These are phyloP conservation scores for Cladosporium colombiae DNA, from an alignment of 2,329 filamentous ascomycete species.

Conservation along the genomic window DNA sequence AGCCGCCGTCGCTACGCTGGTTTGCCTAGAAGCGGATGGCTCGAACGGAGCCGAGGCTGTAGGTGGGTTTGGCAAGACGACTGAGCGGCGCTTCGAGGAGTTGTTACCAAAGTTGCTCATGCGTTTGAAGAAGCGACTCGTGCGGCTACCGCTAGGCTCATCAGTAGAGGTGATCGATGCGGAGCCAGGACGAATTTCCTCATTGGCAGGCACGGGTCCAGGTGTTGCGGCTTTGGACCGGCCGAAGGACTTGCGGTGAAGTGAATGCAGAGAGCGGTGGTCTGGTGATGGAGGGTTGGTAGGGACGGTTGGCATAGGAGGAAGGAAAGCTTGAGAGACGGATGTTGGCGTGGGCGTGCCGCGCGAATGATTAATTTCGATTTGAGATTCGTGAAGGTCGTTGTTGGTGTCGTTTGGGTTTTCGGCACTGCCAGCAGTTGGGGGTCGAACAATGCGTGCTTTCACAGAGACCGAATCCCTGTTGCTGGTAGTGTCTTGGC, in stretches of 20 bases:
- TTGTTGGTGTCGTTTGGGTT: constrained; percentile 39
- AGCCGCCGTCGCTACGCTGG: constrained; percentile 1
- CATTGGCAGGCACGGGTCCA: constrained; percentile 23
- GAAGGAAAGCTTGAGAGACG: constrained; percentile 19
- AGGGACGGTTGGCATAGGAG: constrained; percentile 5
- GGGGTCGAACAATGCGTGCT: constrained; percentile 75
- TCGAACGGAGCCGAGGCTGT: constrained; percentile 21
- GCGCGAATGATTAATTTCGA: constrained; percentile 65
- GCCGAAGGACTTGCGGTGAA: constrained; percentile 26
- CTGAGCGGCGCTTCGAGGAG: constrained; percentile 50
- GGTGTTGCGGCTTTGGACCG: constrained; percentile 24
- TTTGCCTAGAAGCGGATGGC: constrained; percentile 19
- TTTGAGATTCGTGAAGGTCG: constrained; percentile 55
- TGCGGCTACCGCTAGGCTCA: constrained; percentile 44
- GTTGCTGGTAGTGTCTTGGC: constrained; percentile 41
- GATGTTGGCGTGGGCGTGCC: constrained; percentile 21
- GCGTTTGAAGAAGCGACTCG: constrained; percentile 64
- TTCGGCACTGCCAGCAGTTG: constrained; percentile 43
- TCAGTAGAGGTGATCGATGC: constrained; percentile 30
- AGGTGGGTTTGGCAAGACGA: constrained; percentile 5
- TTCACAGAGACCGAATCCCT: constrained; percentile 86
- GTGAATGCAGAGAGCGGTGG: constrained; percentile 24
- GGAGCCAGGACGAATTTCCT: neutral
- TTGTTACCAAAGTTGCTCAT: constrained; percentile 50
- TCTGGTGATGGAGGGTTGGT: constrained; percentile 23